These are phyloP conservation scores for Corchorus capsularis DNA, from an alignment of 345 rosid species.

Conservation along the genomic window DNA sequence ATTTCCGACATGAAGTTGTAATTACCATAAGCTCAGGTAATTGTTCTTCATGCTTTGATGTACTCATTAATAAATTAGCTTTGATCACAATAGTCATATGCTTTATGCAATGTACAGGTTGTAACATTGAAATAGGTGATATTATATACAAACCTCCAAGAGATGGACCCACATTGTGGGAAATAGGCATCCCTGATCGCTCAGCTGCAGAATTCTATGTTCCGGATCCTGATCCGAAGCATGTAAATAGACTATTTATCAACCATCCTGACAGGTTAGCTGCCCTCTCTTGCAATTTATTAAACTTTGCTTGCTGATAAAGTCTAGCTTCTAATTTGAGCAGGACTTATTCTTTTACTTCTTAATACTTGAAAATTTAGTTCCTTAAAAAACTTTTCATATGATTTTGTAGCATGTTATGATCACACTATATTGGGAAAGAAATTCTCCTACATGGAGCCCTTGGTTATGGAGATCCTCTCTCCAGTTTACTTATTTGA, in stretches of 20 bases:
- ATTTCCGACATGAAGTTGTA: constrained; percentile 45
- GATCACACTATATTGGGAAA: background rate
- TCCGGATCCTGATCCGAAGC: constrained; percentile 78
- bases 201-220: constrained; percentile 73
- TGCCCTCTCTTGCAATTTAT: background rate
- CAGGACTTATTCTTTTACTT: background rate
- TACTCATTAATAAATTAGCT: constrained; percentile 9
- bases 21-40: constrained; percentile 65
- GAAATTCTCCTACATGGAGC: background rate
- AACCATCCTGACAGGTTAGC: constrained; percentile 79
- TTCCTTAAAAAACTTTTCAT: background rate
- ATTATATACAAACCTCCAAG: constrained; percentile 76
- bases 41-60: constrained; percentile 7
- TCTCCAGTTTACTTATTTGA: constrained; percentile 8
- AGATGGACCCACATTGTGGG: constrained; percentile 90
- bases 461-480: constrained; percentile 4
- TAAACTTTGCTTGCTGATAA: background rate
- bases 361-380: background rate
- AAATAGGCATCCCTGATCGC: constrained; percentile 87
- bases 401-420: background rate
- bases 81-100: constrained; percentile 8
- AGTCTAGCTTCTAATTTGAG: background rate
- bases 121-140: constrained; percentile 56
- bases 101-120: constrained; percentile 40
- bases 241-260: constrained; percentile 61